Conservation (phyloP, 441 rosid species). For the Adansonia gregorii region DNA sequence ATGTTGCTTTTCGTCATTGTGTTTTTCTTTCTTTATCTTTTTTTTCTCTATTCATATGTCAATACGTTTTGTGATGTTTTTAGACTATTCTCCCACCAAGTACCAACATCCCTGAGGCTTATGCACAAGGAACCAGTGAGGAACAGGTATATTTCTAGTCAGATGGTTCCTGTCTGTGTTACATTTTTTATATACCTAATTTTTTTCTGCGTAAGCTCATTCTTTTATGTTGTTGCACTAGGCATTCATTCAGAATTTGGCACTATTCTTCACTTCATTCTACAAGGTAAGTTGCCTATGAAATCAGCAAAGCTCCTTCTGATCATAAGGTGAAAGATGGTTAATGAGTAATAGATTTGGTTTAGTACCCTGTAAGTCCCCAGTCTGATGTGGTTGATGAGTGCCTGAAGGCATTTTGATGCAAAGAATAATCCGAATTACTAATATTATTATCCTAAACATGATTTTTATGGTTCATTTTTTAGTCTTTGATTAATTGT, state of each 20-base stretch:
- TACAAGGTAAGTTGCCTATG: slow-evolving; percentile 12
- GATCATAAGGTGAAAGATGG: slow-evolving; percentile 11
- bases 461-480: background rate
- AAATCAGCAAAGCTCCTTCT: background rate
- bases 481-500: background rate
- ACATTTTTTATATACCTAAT: slow-evolving; percentile 8
- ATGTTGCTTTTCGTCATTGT: background rate
- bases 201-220: background rate
- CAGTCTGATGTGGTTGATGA: background rate
- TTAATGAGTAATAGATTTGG: background rate
- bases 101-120: slow-evolving; percentile 94
- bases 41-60: background rate
- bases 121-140: slow-evolving; percentile 81
- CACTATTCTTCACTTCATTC: slow-evolving; percentile 23
- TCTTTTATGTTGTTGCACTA: slow-evolving; percentile 40
- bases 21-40: slow-evolving; percentile 6
- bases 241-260: slow-evolving; percentile 61
- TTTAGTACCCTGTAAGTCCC: background rate
- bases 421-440: background rate
- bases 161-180: slow-evolving; percentile 20
- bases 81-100: slow-evolving; percentile 80
- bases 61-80: slow-evolving; percentile 19
- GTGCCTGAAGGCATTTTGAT: background rate
- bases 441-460: background rate
- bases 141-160: slow-evolving; percentile 70